These are phyloP conservation scores for Tolypocladium amazonense DNA, from an alignment of 2,329 filamentous ascomycete genomes.

Conservation along the genomic window DNA sequence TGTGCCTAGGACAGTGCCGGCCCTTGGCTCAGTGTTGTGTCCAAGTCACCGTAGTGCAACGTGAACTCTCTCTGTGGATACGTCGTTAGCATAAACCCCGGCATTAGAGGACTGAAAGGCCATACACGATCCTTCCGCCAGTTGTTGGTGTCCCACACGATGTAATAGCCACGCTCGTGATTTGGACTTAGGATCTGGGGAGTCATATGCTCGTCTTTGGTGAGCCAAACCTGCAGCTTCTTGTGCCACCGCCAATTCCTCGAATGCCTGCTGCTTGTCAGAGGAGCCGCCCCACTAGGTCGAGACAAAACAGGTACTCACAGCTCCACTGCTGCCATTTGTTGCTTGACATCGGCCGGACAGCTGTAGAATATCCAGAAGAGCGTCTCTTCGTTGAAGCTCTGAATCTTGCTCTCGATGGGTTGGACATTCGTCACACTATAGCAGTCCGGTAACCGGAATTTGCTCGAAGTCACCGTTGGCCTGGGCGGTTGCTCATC, in stretches of 20 bases:
- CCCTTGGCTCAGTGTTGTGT: constrained; percentile 31
- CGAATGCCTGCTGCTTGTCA: constrained; percentile 34
- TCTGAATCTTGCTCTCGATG: constrained; percentile 53
- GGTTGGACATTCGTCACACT: constrained; percentile 55
- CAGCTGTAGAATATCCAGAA: constrained; percentile 63
- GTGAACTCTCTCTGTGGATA: constrained; percentile 45
- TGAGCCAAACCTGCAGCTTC: constrained; percentile 55
- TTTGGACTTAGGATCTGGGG: constrained; percentile 47
- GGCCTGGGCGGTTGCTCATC: constrained; percentile 49
- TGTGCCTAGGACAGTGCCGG: constrained; percentile 15
- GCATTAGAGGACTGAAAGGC: constrained; percentile 10
- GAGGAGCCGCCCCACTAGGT: neutral
- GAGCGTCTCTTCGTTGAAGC: constrained; percentile 58
- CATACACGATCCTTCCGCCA: constrained; percentile 55
- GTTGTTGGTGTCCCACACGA: constrained; percentile 51
- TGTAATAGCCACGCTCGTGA: constrained; percentile 55
- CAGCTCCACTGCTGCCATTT: constrained; percentile 53
- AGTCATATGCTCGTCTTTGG: constrained; percentile 56
- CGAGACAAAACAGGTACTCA: constrained; percentile 22
- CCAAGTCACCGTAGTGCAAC: constrained; percentile 51
- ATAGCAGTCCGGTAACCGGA: constrained; percentile 54
- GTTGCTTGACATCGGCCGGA: constrained; percentile 51
- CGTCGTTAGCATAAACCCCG: constrained; percentile 2
- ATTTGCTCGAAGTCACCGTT: constrained; percentile 38
- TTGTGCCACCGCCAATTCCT: constrained; percentile 62